These are phyloP conservation scores for Klebsormidium nitens DNA, from an alignment of 139 green algal genomes.

Conservation along the genomic window DNA sequence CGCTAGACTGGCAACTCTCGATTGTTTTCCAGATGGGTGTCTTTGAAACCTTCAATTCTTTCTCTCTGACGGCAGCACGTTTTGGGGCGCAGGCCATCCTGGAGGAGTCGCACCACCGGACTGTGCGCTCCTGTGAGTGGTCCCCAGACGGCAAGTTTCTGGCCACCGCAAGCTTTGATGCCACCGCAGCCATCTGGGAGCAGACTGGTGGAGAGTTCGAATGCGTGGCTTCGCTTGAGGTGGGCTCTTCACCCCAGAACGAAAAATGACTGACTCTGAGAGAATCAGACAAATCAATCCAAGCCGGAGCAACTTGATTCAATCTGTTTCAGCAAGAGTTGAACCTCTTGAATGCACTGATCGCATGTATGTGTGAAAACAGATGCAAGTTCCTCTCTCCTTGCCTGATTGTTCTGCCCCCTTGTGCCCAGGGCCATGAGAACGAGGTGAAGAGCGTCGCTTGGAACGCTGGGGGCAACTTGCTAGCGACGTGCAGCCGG, in stretches of 20 bases:
- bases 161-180: slow-evolving; percentile 85
- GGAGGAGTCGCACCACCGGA: slow-evolving; percentile 63
- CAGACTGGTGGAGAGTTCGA: slow-evolving; percentile 21
- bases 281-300: too few species aligned
- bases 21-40: too few species aligned
- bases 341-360: too few species aligned
- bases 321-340: too few species aligned
- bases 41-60: too few species aligned
- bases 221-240: slow-evolving; percentile 6
- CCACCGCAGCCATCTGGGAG: slow-evolving; percentile 76
- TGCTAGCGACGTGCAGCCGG: slow-evolving; percentile 86
- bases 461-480: slow-evolving; percentile 68
- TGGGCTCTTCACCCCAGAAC: too few species aligned
- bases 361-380: too few species aligned
- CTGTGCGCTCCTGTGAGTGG: slow-evolving; percentile 73
- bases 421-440: slow-evolving; percentile 76
- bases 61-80: too few species aligned
- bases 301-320: too few species aligned
- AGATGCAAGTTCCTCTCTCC: too few species aligned
- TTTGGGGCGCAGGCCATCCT: slow-evolving; percentile 12
- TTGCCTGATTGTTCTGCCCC: neutral
- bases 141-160: slow-evolving; percentile 69
- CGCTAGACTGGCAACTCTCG: too few species aligned
- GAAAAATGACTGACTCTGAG: too few species aligned
- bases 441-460: slow-evolving; percentile 84